A percentile compares a stretch with the other conserved stretches of the same genome.
phyloP scores from a whole-genome alignment of 1,284 basidiomycete species.

The Ganoderma meredithae region DNA sequence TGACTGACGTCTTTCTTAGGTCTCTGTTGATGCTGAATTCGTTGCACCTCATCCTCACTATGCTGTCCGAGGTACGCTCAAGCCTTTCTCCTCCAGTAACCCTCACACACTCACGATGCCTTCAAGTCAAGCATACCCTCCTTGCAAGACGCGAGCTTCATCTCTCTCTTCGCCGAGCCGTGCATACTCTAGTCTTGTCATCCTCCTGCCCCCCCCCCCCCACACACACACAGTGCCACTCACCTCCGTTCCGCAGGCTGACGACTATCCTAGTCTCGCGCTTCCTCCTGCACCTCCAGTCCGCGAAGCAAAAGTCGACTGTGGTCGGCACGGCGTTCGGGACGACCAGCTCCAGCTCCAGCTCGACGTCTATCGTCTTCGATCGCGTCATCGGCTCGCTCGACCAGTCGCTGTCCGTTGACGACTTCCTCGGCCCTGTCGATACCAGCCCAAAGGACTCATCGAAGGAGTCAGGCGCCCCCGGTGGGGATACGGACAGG shows the following conservation, averaged over 20 bases:
- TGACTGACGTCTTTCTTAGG: background rate
- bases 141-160: background rate
- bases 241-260: background rate
- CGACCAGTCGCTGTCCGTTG: background rate
- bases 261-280: background rate
- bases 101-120: background rate
- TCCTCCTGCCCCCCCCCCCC: background rate
- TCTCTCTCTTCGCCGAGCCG: background rate
- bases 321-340: background rate
- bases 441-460: background rate
- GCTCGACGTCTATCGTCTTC: background rate
- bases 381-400: constrained; percentile 4
- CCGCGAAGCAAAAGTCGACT: background rate
- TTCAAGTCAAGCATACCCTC: background rate
- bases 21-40: background rate
- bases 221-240: too few species aligned
- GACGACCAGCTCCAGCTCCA: background rate
- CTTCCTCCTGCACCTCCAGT: background rate
- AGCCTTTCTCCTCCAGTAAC: background rate
- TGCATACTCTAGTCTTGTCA: background rate
- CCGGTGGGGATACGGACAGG: background rate
- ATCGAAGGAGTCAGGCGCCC: background rate
- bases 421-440: background rate
- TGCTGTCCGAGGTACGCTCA: background rate
- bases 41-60: background rate